phyloP scores from a whole-genome alignment of 164 flowering plant species.

The Brasenia schreberi region DNA sequence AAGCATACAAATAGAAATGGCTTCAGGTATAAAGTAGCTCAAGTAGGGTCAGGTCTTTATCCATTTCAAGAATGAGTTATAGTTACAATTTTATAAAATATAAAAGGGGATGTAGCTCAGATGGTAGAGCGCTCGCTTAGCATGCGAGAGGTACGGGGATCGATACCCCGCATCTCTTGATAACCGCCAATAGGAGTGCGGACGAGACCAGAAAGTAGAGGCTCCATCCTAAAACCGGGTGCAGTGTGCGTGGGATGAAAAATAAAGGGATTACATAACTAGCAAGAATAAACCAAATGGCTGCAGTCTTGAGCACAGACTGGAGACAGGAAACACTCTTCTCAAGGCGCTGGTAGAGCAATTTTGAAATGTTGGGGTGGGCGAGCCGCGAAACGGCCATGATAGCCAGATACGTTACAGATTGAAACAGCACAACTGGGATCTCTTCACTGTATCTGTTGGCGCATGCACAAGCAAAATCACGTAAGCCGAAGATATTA shows the following conservation, averaged over 20 bases:
- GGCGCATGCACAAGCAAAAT: neutral
- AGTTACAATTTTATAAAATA: no score
- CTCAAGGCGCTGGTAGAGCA: slow-evolving; percentile 54
- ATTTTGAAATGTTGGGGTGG: slow-evolving; percentile 60
- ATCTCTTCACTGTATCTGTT: slow-evolving; percentile 65
- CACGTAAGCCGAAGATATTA: neutral
- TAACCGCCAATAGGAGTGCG: slow-evolving; percentile 38
- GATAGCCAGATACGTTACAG: slow-evolving; percentile 44
- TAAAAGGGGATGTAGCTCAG: slow-evolving; percentile 97
- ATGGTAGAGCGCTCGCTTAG: slow-evolving; percentile 99
- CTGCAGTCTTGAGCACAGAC: slow-evolving; percentile 37
- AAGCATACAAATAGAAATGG: no score
- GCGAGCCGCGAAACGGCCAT: slow-evolving; percentile 49
- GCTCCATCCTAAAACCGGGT: slow-evolving; percentile 80
- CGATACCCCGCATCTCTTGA: slow-evolving; percentile 52
- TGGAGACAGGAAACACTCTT: slow-evolving; percentile 38
- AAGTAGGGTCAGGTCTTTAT: no score
- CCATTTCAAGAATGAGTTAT: no score
- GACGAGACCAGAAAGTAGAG: slow-evolving; percentile 65
- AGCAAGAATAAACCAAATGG: slow-evolving; percentile 53
- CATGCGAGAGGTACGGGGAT: slow-evolving; percentile 81
- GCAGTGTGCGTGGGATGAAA: slow-evolving; percentile 65
- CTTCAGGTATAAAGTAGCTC: no score
- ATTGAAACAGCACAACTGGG: slow-evolving; percentile 38
- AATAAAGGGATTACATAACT: slow-evolving; percentile 65